Base-by-base conservation (phyloP, 306 rosid species). In the Sindora glabra region DNA sequence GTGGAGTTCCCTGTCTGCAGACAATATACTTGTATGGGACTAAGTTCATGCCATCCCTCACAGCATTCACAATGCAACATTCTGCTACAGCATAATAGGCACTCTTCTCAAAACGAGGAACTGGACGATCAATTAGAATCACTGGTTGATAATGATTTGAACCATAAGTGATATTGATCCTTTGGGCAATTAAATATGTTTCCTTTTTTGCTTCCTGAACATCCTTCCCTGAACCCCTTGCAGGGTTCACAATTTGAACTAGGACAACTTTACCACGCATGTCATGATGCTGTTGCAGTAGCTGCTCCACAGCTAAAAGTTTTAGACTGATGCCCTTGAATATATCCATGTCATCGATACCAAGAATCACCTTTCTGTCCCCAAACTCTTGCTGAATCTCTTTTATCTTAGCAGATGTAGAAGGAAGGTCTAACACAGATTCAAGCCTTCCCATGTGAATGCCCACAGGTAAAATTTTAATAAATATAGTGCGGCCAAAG, bases 261-360 rank as follows among this genome's bases (percentile, higher is more conserved):
- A 90, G 66, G 11, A 86, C 86, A 58, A 84, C 70, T 54, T 80
- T 70, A 3, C 88, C 90, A 67, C 40, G 81, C 68, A 77, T 34
- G 46, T 82, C 77, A 3, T 75, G 81, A 48, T 81, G 77, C 74
- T 84, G 94, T 70, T 67, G 79, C 65, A 90, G 81, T 64, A 90
- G 79, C 37, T 86, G 94, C 71, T 84, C 95, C 33, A 90, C 48
- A 6, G 97, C 95, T 25, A 86, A 67, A 70, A 90, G 68, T 68
- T 86, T 90, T 57, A 86, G 71, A 61, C 87, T 84, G 78, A 84
- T 90, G 10, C 97, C 97, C 64, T 90, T 86, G 34, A 86, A 90
- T 55, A 86, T 77, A 71, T 90, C 94, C 90, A 90, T 86, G 79
- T 90, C 97, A 41, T 90, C 97, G 58, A 90, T 71, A 50, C 89